Conservation (phyloP, 495 filamentous ascomycete genomes). For the Aspergillus panamensis region DNA sequence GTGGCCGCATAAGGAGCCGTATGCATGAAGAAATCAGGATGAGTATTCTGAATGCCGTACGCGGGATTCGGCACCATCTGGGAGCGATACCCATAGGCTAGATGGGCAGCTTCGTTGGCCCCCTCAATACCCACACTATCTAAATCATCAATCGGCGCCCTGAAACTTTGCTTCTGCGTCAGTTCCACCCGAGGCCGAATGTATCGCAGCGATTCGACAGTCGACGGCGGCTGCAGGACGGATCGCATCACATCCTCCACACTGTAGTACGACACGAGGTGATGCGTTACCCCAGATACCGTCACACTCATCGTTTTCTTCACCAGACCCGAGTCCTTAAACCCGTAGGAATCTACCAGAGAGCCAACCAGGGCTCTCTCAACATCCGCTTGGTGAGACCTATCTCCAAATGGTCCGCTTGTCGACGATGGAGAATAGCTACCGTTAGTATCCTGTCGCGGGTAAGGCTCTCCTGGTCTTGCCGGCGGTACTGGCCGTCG, state of each 20-base stretch:
- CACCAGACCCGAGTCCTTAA: conserved; percentile 77
- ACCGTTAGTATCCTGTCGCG: conserved; percentile 46
- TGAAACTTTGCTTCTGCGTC: conserved; percentile 65
- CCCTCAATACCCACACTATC: conserved; percentile 44
- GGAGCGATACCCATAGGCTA: conserved; percentile 41
- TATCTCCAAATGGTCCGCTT: conserved; percentile 36
- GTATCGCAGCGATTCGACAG: conserved; percentile 52
- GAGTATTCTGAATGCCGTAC: conserved; percentile 36
- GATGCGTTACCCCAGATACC: conserved; percentile 65
- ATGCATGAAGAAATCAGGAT: conserved; percentile 42
- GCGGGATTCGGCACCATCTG: conserved; percentile 38
- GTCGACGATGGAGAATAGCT: conserved; percentile 44
- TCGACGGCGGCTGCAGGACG: conserved; percentile 56
- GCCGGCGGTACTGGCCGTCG: conserved; percentile 37
- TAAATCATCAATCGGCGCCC: conserved; percentile 61
- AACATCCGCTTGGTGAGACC: conserved; percentile 46
- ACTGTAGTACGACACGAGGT: conserved; percentile 86
- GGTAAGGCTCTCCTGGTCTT: conserved; percentile 51
- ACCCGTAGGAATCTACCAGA: conserved; percentile 79
- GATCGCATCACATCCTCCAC: conserved; percentile 67
- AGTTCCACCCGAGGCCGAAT: conserved; percentile 57
- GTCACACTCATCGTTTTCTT: conserved; percentile 90
- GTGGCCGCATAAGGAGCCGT: conserved; percentile 32
- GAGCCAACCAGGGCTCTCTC: conserved; percentile 76
- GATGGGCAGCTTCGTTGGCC: conserved; percentile 36